These are phyloP conservation scores for Kodamaea suecica DNA, from an alignment of 1,139 yeast genomes.

Conservation along the genomic window DNA sequence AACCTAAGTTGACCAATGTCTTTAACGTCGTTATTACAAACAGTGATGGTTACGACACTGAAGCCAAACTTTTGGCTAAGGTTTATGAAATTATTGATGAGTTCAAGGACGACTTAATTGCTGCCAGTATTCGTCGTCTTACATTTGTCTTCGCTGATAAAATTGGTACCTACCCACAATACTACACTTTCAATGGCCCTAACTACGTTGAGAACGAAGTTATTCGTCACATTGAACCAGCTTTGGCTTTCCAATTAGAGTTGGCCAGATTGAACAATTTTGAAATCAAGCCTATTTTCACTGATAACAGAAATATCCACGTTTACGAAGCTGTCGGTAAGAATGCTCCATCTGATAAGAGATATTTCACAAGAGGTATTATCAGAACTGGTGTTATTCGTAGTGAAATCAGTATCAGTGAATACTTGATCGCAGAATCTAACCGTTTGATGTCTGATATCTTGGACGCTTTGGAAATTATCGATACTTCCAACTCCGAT, in stretches of 20 bases:
- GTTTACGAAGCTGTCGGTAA: constrained; percentile 96
- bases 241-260: constrained; percentile 95
- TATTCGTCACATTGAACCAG: constrained; percentile 97
- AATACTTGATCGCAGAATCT: constrained; percentile 92
- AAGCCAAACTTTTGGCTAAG: constrained; percentile 62
- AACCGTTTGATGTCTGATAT: constrained; percentile 94
- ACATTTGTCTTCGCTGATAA: constrained; percentile 85
- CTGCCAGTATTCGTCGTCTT: constrained; percentile 81
- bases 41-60: constrained; percentile 70
- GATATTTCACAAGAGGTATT: constrained; percentile 95
- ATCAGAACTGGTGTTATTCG: constrained; percentile 93
- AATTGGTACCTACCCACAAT: constrained; percentile 87
- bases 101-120: constrained; percentile 63
- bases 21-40: constrained; percentile 75
- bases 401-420: constrained; percentile 89
- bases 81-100: constrained; percentile 67
- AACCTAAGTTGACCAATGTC: constrained; percentile 59
- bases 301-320: constrained; percentile 95
- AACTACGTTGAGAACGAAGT: constrained; percentile 79
- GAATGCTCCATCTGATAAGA: constrained; percentile 87
- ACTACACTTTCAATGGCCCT: constrained; percentile 93
- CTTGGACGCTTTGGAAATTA: constrained; percentile 88
- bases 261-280: constrained; percentile 91
- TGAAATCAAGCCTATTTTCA: constrained; percentile 89
- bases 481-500: constrained; percentile 93